Evolutionary conservation across 1,284 basidiomycete genomes (phyloP), one percentile per base, ranked within the genome.

Genomic region (Trametes polyzona): DNA sequence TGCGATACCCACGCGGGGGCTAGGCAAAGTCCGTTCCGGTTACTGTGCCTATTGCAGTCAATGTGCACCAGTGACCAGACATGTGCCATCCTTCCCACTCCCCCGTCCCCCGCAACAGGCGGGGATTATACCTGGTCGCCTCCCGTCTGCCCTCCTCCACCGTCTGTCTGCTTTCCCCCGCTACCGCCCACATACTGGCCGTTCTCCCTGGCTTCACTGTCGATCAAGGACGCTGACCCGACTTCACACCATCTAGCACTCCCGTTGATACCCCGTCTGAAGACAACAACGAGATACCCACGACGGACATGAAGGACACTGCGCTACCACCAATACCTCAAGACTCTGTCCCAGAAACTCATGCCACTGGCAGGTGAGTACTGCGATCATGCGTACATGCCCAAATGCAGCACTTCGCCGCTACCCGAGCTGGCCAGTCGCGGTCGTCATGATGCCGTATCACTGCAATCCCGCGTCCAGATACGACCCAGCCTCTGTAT

Each of bases 21-120:
- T 40, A 37, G 51, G 37, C 47, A 47, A 47, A 35, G 24, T 37
- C 23, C 24, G 23, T 36, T 62, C 56, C 47, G 23, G 16, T 29
- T 27, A n/a, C 29, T 23, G n/a, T 49, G 4, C 57, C 56, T 53
- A 32, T 44, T 35, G 17, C 32, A 16, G 36, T n/a, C 33, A 41
- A 21, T n/a, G 30, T 26, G 43, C 26, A 35, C 47, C 5, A 37
- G 11, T 42, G 41, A 23, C 46, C 40, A 10, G 9, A 44, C 60
- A 56, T 62, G 59, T 61, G 59, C 50, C 41, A 42, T 40, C 39
- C 24, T 37, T 61, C 56, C 44, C 56, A 61, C 59, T 30, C 40
- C 32, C 21, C 36, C 19, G 24, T 32, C 4, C 36, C 35, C 52
- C 27, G 30, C 17, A 42, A 46, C 29, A 44, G 30, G 42, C 35